Percentiles rank a stretch among this genome's conserved stretches.
Evolutionary conservation across 495 filamentous ascomycete genomes (phyloP).

Genomic region (Filosporella fistucella): DNA sequence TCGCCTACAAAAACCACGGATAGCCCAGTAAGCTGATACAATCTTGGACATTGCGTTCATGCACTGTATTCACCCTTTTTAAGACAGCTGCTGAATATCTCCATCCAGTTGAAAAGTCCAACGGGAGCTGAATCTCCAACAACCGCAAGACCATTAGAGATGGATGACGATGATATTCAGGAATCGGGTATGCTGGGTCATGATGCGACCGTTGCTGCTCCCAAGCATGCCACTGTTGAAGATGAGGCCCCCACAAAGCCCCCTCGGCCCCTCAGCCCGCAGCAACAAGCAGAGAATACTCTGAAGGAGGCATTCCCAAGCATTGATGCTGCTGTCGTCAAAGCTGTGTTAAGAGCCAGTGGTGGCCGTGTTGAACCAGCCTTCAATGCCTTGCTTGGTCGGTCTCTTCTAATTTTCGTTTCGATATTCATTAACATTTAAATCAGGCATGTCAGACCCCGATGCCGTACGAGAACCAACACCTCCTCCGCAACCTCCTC

Average conservation of each 20-base stretch:
- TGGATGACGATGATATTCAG: constrained; percentile 78
- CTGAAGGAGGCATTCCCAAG: constrained; percentile 90
- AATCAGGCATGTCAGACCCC: constrained; percentile 86
- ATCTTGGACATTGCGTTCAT: constrained; percentile 16
- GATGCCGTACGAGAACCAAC: constrained; percentile 63
- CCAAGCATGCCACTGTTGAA: constrained; percentile 30
- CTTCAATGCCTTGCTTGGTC: constrained; percentile 91
- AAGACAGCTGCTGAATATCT: constrained; percentile 3
- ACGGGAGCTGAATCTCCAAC: constrained; percentile 70
- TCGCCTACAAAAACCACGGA: constrained; percentile 18
- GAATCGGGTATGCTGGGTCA: constrained; percentile 45
- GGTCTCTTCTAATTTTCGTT: not conserved
- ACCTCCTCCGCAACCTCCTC: constrained; percentile 65
- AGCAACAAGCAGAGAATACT: constrained; percentile 80
- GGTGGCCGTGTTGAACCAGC: constrained; percentile 86
- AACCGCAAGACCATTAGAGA: constrained; percentile 75
- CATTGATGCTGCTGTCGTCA: constrained; percentile 78
- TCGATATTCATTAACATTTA: not conserved
- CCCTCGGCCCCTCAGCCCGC: constrained; percentile 75
- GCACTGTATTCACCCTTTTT: constrained; percentile 2
- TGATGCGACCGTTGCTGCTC: constrained; percentile 27
- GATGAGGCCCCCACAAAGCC: constrained; percentile 75
- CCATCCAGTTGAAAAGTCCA: constrained; percentile 15
- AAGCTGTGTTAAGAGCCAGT: constrained; percentile 82
- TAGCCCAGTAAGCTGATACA: constrained; percentile 22